Evolutionary conservation across 352 stramenopile genomes (phyloP).

Genomic region (Globisporangium uncinulatum): DNA sequence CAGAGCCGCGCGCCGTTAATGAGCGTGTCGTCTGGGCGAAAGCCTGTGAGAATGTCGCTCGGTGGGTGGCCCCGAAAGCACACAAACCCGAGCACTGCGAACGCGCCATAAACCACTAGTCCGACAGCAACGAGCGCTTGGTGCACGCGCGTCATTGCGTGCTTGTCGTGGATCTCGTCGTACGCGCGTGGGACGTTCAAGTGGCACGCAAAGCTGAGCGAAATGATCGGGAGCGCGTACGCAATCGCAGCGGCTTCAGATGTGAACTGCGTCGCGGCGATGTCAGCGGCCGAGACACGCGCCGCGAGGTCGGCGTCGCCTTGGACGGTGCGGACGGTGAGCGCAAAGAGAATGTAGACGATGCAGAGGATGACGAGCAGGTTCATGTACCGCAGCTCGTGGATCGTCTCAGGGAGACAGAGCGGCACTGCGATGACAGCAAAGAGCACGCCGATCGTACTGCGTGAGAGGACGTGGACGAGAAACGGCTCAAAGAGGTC

Average conservation of each 20-base stretch:
- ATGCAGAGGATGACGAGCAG: slow-evolving; percentile 71
- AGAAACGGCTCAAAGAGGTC: slow-evolving; percentile 82
- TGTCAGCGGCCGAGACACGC: slow-evolving; percentile 31
- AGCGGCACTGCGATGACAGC: slow-evolving; percentile 63
- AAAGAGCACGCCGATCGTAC: slow-evolving; percentile 57
- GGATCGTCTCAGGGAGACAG: slow-evolving; percentile 78
- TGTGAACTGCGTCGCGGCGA: slow-evolving; percentile 37
- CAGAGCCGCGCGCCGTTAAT: slow-evolving; percentile 77
- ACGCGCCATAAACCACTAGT: slow-evolving; percentile 53
- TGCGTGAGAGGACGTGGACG: slow-evolving; percentile 42
- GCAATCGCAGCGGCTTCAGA: slow-evolving; percentile 55
- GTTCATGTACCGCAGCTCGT: slow-evolving; percentile 79
- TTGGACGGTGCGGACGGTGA: slow-evolving; percentile 39
- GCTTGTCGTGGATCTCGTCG: slow-evolving; percentile 70
- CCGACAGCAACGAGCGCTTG: slow-evolving; percentile 49
- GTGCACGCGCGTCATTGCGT: slow-evolving; percentile 61
- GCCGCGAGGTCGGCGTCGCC: slow-evolving; percentile 36
- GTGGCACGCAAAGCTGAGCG: slow-evolving; percentile 75
- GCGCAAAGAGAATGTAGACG: slow-evolving; percentile 72
- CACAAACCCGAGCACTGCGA: slow-evolving; percentile 65
- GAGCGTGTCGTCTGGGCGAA: slow-evolving; percentile 52
- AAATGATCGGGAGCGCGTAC: slow-evolving; percentile 77
- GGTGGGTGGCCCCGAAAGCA: slow-evolving; percentile 79
- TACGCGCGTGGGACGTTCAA: slow-evolving; percentile 79
- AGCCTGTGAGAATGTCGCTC: slow-evolving; percentile 81